A percentile compares a stretch with the other conserved stretches of the same genome.
phyloP scores from a whole-genome alignment of 2,329 filamentous ascomycete species.

The Westerdykella sp. region DNA sequence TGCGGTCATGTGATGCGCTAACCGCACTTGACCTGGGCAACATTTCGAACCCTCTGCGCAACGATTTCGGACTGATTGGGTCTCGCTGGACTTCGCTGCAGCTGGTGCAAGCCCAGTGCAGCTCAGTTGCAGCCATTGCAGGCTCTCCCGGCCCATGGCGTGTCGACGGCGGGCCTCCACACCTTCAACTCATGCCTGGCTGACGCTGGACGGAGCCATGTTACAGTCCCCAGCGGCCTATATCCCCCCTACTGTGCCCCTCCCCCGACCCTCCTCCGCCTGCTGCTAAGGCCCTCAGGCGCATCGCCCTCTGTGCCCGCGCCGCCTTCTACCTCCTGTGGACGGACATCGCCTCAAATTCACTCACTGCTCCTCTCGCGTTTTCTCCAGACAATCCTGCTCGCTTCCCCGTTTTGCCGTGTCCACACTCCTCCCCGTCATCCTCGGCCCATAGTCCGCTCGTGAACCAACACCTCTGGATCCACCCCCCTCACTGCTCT shows the following conservation, averaged over 20 bases:
- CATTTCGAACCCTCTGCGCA: too few species aligned
- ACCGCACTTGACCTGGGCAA: too few species aligned
- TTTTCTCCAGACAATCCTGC: not conserved
- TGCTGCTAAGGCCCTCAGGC: not conserved
- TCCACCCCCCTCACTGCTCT: not conserved
- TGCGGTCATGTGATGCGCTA: slow-evolving; percentile 21
- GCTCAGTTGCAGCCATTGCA: slow-evolving; percentile 14
- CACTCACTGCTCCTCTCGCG: not conserved
- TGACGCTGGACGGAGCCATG: slow-evolving; percentile 30
- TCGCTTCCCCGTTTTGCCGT: not conserved
- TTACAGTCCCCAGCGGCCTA: slow-evolving; percentile 13
- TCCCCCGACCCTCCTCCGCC: slow-evolving; percentile 7
- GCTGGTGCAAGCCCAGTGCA: slow-evolving; percentile 13
- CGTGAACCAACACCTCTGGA: not conserved
- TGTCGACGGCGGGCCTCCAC: slow-evolving; percentile 26
- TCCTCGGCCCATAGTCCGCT: not conserved
- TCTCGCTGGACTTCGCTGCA: slow-evolving; percentile 12
- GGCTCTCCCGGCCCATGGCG: slow-evolving; percentile 15
- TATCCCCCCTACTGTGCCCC: slow-evolving; percentile 27
- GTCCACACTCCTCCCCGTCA: not conserved
- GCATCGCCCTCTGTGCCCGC: slow-evolving; percentile 8
- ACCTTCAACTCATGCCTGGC: slow-evolving; percentile 31
- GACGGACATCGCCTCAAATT: not conserved
- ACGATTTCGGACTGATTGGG: too few species aligned
- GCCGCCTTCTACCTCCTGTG: slow-evolving; percentile 8